Evolutionary conservation across 73 alveolate genomes (phyloP), one percentile per base, ranked within the genome.

Genomic region (Symbiodinium natans): DNA sequence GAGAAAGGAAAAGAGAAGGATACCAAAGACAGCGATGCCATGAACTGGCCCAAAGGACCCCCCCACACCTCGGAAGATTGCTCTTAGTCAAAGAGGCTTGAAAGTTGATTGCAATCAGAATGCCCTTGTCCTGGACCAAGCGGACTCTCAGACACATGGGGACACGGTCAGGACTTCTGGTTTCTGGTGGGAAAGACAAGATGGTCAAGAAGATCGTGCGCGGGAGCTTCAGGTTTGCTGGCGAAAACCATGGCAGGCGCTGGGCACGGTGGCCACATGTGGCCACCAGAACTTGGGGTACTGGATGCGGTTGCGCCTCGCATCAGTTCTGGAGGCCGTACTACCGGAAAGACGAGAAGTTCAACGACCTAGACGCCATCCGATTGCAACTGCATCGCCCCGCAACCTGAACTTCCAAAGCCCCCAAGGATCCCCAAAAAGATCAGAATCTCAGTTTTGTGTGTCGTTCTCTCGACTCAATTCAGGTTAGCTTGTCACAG

Each of bases 191-290:
- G 86, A 89, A 89, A 40, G 95, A 89, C 21, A 89, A 89, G 73
- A 89, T 83, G 48, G 95, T 89, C 86, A 89, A 68, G 74, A 89
- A 89, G 95, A 89, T 89, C 86, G 95, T 89, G 27, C 86, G 86
- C 4, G 95, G 95, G 42, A 80, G 42, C 73, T 89, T 89, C 95
- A 59, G 48, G 95, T 89, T 89, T 68, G 86, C 95, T 39, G 95
- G 95, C 8, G 95, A 89, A 68, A 89, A 89, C 86, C 95, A 89
- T 31, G 95, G 95, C 95, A 89, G 95, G 95, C 75, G 27, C n/a
- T 41, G 6, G 36, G 9, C 36, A 33, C 31, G 3, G n/a, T 11
- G 31, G 13, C 31, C 29, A 48, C 27, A 34, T 27, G 82, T 0
- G 36, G 29, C 34, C 27, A 39, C 68, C 52, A 31, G 29, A 48